Conservation (phyloP, 1,284 basidiomycete species). For the Ganoderma multipileum region DNA sequence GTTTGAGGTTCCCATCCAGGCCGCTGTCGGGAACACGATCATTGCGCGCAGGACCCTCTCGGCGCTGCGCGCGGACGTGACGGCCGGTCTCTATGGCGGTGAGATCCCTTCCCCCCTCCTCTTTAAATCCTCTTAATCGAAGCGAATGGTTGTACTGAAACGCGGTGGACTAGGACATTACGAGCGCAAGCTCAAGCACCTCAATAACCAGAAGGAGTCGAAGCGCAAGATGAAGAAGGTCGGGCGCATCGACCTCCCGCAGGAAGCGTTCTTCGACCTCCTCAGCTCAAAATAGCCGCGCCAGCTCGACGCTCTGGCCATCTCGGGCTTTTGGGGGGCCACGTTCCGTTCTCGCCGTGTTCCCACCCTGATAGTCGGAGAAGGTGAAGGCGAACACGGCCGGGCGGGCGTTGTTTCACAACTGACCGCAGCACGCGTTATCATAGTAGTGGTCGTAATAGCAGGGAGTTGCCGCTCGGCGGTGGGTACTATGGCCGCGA, state of each 20-base stretch:
- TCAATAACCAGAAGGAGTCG: slow-evolving; percentile 92
- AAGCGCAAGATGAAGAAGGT: slow-evolving; percentile 87
- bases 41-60: slow-evolving; percentile 91
- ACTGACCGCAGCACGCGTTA: not conserved
- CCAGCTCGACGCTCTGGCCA: not conserved
- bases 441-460: slow-evolving; percentile 1
- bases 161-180: slow-evolving; percentile 68
- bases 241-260: slow-evolving; percentile 88
- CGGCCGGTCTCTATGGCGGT: slow-evolving; percentile 94
- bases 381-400: not conserved
- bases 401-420: not conserved
- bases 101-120: slow-evolving; percentile 27
- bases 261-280: slow-evolving; percentile 91
- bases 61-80: slow-evolving; percentile 93
- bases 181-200: slow-evolving; percentile 91
- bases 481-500: slow-evolving; percentile 5
- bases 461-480: not conserved
- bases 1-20: slow-evolving; percentile 94
- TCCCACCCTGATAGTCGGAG: not conserved
- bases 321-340: not conserved
- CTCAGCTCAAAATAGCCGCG: slow-evolving; percentile 58
- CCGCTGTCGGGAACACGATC: slow-evolving; percentile 84
- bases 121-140: not conserved
- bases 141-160: slow-evolving; percentile 10
- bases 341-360: not conserved